Conservation (phyloP, 2,329 filamentous ascomycete species). For the Neonectria ditissima region DNA sequence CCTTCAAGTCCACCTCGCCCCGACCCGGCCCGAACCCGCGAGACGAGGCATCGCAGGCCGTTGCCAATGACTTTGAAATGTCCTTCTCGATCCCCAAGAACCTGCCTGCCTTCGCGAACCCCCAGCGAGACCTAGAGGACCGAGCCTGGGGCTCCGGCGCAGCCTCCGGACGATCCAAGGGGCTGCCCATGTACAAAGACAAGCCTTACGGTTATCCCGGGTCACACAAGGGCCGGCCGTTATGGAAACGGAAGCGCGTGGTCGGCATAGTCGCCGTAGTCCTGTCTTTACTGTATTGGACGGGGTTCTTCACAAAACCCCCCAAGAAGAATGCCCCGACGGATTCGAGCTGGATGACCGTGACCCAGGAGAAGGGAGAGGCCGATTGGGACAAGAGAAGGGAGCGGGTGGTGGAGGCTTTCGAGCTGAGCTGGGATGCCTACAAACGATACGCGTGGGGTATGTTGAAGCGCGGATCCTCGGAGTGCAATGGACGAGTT, state of each 20-base stretch:
- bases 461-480: conserved; percentile 57
- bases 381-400: conserved; percentile 83
- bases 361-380: conserved; percentile 59
- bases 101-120: conserved; percentile 75
- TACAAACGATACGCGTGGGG: conserved; percentile 97
- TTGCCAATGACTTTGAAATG: conserved; percentile 67
- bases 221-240: conserved; percentile 66
- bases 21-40: conserved; percentile 58
- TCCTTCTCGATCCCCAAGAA: conserved; percentile 76
- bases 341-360: conserved; percentile 69
- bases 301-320: conserved; percentile 68
- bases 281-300: conserved; percentile 75
- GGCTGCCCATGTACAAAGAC: conserved; percentile 97
- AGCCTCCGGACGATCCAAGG: conserved; percentile 50
- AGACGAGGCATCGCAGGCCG: conserved; percentile 62
- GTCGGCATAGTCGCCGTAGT: conserved; percentile 65
- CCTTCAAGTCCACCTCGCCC: conserved; percentile 62
- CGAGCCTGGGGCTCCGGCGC: conserved; percentile 69
- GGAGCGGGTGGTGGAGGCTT: conserved; percentile 87
- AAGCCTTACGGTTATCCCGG: conserved; percentile 85
- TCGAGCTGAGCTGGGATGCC: conserved; percentile 90
- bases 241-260: conserved; percentile 74
- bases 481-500: conserved; percentile 6
- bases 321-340: conserved; percentile 52
- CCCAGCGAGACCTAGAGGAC: conserved; percentile 74